Conservation (phyloP, 2,329 filamentous ascomycete species). For the Aureobasidium lini region DNA sequence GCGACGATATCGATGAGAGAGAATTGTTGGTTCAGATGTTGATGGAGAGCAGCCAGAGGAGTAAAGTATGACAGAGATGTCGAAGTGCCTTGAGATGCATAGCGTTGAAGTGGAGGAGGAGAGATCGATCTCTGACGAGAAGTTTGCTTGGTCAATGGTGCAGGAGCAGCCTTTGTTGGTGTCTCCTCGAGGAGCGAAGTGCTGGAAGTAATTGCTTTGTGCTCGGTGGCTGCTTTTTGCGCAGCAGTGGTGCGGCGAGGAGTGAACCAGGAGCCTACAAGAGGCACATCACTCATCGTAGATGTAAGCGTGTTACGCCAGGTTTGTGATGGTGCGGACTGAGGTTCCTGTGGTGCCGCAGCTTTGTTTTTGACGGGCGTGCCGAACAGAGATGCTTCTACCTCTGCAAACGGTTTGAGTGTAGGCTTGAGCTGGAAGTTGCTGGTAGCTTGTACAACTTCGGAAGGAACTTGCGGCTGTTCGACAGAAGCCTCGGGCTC, state of each 20-base stretch:
- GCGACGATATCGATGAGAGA: constrained; percentile 38
- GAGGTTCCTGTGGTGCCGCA: not conserved
- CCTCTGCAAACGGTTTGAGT: constrained; percentile 6
- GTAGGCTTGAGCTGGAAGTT: constrained; percentile 3
- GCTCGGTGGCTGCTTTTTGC: not conserved
- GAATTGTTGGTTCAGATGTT: constrained; percentile 33
- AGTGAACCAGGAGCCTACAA: constrained; percentile 31
- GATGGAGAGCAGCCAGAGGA: constrained; percentile 33
- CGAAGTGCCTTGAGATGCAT: constrained; percentile 26
- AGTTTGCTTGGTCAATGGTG: not conserved
- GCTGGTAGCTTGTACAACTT: not conserved
- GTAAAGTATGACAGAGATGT: constrained; percentile 40
- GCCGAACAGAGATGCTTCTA: constrained; percentile 6
- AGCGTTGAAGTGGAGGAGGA: constrained; percentile 5
- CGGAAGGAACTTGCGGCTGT: not conserved
- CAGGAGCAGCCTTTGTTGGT: not conserved
- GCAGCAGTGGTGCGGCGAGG: constrained; percentile 20
- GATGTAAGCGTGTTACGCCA: constrained; percentile 22
- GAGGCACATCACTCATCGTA: constrained; percentile 26
- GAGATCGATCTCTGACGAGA: constrained; percentile 8
- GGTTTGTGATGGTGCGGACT: not conserved
- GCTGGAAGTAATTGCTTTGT: not conserved
- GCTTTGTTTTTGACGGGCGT: not conserved
- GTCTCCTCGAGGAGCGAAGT: not conserved
- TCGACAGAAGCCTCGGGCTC: not conserved